Evolutionary conservation across 306 rosid species (phyloP).

Genomic region (Fragaria ananassa): DNA sequence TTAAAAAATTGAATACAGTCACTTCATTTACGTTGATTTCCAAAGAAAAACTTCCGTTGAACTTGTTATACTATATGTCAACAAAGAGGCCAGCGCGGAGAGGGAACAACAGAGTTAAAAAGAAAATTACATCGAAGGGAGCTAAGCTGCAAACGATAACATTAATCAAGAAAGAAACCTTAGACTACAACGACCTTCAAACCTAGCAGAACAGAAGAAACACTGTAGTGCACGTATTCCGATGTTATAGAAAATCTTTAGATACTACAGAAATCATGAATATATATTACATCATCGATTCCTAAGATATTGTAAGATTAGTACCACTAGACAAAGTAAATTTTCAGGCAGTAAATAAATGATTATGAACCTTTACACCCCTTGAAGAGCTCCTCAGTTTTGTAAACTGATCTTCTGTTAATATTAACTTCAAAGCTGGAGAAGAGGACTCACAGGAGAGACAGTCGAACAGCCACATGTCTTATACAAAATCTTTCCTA

Average conservation of each 20-base stretch:
- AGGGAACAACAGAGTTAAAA: not conserved
- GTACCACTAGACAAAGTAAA: not conserved
- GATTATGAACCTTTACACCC: slow-evolving; percentile 23
- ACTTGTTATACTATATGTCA: not conserved
- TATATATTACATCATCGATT: slow-evolving; percentile 15
- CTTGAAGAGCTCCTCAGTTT: slow-evolving; percentile 30
- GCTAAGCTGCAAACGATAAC: not conserved
- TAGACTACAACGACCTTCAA: not conserved
- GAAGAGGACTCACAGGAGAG: not conserved
- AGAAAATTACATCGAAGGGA: not conserved
- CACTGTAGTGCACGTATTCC: not conserved
- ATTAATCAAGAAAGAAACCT: not conserved
- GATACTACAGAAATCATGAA: slow-evolving; percentile 13
- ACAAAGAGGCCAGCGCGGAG: not conserved
- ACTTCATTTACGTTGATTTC: not conserved
- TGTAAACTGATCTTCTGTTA: slow-evolving; percentile 22
- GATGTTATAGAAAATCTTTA: not conserved
- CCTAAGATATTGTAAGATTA: slow-evolving; percentile 13
- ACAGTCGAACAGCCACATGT: not conserved
- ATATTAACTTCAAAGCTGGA: slow-evolving; percentile 24
- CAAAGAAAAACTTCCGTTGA: not conserved
- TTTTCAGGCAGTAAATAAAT: not conserved
- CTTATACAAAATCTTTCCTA: not conserved
- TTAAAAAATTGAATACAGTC: not conserved
- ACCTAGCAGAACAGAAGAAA: not conserved